Percentiles rank a stretch among this genome's conserved stretches.
phyloP scores from a whole-genome alignment of 164 flowering plant genomes.

The Stephania cephalantha region DNA sequence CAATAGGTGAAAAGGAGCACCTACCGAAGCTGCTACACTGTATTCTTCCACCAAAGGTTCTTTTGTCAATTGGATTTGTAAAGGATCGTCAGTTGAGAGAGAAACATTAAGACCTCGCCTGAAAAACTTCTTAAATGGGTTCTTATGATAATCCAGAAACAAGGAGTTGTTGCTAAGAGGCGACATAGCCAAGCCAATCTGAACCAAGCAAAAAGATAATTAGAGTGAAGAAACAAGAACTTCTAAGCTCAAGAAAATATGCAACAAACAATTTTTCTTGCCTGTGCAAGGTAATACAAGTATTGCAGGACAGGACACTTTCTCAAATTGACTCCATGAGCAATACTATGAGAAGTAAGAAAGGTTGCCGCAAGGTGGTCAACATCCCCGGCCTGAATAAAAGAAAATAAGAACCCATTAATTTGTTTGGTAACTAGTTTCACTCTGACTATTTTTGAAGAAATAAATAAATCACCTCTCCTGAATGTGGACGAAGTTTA shows the following conservation, averaged over 20 bases:
- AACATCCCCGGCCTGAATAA: constrained; percentile 85
- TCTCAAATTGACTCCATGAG: constrained; percentile 12
- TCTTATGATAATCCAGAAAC: constrained; percentile 9
- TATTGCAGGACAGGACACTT: constrained; percentile 13
- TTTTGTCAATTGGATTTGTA: constrained; percentile 94
- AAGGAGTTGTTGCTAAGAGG: constrained; percentile 12
- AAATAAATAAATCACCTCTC: constrained; percentile 56
- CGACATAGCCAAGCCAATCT: constrained; percentile 13
- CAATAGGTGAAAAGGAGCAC: constrained; percentile 20
- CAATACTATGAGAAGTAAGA: constrained; percentile 9
- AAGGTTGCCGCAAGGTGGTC: constrained; percentile 97
- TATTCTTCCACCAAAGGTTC: constrained; percentile 97
- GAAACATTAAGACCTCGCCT: constrained; percentile 91
- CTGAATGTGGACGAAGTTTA: constrained; percentile 91
- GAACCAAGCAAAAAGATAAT: background rate
- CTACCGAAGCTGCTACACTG: constrained; percentile 96
- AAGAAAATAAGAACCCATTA: constrained; percentile 12
- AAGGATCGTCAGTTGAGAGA: constrained; percentile 95
- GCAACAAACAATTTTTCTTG: background rate
- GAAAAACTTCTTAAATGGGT: constrained; percentile 88
- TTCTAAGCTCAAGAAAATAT: constrained; percentile 8
- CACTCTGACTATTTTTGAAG: background rate
- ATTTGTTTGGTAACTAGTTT: background rate
- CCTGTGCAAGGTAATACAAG: constrained; percentile 13
- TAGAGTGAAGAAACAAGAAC: background rate